phyloP scores from a whole-genome alignment of 495 filamentous ascomycete genomes.

The Bathelium albidoporum region DNA sequence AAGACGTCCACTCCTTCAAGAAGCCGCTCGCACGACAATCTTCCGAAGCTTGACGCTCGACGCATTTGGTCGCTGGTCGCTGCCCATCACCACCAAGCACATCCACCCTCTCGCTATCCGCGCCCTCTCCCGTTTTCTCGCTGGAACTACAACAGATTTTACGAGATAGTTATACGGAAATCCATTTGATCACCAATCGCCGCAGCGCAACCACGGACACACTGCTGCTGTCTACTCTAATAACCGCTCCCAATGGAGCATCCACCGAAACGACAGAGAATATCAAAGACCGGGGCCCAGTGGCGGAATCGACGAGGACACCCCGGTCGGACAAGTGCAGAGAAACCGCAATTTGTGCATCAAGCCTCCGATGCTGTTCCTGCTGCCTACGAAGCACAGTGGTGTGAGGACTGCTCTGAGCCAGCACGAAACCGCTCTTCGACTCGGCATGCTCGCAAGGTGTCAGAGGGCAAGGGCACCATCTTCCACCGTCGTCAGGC shows the following conservation, averaged over 20 bases:
- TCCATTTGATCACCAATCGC: no score
- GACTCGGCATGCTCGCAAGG: background rate
- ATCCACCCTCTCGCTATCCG: background rate
- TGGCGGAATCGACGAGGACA: background rate
- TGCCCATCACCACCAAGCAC: background rate
- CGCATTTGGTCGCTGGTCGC: background rate
- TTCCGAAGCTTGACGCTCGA: slow-evolving; percentile 5
- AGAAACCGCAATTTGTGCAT: background rate
- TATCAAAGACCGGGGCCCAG: background rate
- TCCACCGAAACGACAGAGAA: background rate
- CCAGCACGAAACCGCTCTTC: background rate
- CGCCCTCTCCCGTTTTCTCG: background rate
- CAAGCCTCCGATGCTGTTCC: background rate
- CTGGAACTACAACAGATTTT: background rate
- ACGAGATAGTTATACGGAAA: no score
- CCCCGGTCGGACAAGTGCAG: background rate
- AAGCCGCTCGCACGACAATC: background rate
- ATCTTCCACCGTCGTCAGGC: slow-evolving; percentile 4
- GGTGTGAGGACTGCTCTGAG: background rate
- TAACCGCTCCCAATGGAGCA: background rate
- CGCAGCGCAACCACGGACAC: no score
- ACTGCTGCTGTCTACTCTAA: background rate
- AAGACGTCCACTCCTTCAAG: slow-evolving; percentile 4
- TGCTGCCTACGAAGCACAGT: background rate
- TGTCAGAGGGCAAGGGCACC: slow-evolving; percentile 1